A percentile compares a stretch with the other conserved stretches of the same genome.
phyloP scores from a whole-genome alignment of 306 rosid species.

The Hippophae tibetana region DNA sequence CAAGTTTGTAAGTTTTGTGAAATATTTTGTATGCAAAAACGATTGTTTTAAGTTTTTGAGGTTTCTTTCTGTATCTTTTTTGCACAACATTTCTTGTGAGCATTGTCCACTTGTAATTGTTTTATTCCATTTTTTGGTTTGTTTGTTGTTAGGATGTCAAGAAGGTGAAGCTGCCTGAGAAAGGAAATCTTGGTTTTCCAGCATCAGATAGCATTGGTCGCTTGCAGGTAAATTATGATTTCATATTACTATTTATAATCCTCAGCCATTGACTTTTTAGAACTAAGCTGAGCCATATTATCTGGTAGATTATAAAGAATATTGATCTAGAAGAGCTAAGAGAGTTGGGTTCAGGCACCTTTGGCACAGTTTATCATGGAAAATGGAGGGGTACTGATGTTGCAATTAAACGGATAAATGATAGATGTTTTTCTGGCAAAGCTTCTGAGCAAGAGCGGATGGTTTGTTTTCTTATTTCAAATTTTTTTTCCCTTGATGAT shows the following conservation, averaged over 20 bases:
- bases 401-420: conserved; percentile 85
- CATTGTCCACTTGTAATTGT: conserved; percentile 1
- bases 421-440: conserved; percentile 87
- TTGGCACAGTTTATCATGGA: conserved; percentile 90
- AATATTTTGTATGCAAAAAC: no score
- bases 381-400: conserved; percentile 96
- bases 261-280: conserved; percentile 11
- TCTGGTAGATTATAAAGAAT: conserved; percentile 62
- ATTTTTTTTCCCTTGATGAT: background rate
- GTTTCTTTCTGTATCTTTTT: background rate
- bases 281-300: conserved; percentile 9
- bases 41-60: background rate
- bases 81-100: background rate
- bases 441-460: conserved; percentile 84
- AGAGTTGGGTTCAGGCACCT: conserved; percentile 82
- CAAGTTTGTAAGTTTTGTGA: no score
- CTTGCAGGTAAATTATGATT: conserved; percentile 56
- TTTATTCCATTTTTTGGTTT: conserved; percentile 10
- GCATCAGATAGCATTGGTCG: conserved; percentile 48
- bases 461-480: conserved; percentile 35
- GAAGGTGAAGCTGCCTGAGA: conserved; percentile 36
- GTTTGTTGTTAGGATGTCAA: conserved; percentile 34
- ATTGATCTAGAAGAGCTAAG: conserved; percentile 75
- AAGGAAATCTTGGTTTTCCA: conserved; percentile 51
- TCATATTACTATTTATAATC: conserved; percentile 5